Base-by-base conservation (phyloP, 257 asterid species). In the Capsicum pubescens region DNA sequence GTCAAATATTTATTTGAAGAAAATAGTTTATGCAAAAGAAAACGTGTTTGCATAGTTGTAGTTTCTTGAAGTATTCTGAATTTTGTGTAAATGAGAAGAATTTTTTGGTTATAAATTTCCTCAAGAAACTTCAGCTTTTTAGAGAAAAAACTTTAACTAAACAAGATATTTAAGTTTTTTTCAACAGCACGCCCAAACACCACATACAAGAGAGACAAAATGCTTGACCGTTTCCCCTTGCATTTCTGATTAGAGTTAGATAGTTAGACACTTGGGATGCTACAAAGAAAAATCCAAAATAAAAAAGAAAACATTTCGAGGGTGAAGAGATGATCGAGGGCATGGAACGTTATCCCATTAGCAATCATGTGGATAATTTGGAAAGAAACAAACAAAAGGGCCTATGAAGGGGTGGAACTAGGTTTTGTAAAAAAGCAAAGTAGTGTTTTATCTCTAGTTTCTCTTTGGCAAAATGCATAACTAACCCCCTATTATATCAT, bases 201-300 rank as follows among this genome's bases (percentile, higher is more conserved):
- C 80, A 72, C 59, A 2, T 48, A 72, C 59, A 72, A 48, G 60
- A 48, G 59, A 72, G 35, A 48, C n/a, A 21, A 72, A 48, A 48
- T 71, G 57, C 36, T 44, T 71, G 79, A 71, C 44, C 3, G 1
- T 71, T 44, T 44, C 57, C 57, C 78, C 80, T 21, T 52, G 81
- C 81, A 76, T 52, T 61, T 76, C 26, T 52, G 81, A 54, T 19
- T 50, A 76, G 61, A 76, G 61, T 52, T 50, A 76, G 46, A 76
- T 26, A 52, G 81, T 26, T 14, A 50, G 80, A 52, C 81, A 52
- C 81, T 72, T 72, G 59, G 60, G 80, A 72, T 72, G 61, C 81
- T 76, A 48, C 50, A 48, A 32, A 21, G 60, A 74, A 50, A 48
- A 50, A 21, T 42, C 56, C 11, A 74, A 50, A 72, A 48, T 5